Evolutionary conservation across 2,329 filamentous ascomycete species (phyloP), one percentile per base, ranked within the genome.

Genomic region (Lecanoromycetidae sp.): DNA sequence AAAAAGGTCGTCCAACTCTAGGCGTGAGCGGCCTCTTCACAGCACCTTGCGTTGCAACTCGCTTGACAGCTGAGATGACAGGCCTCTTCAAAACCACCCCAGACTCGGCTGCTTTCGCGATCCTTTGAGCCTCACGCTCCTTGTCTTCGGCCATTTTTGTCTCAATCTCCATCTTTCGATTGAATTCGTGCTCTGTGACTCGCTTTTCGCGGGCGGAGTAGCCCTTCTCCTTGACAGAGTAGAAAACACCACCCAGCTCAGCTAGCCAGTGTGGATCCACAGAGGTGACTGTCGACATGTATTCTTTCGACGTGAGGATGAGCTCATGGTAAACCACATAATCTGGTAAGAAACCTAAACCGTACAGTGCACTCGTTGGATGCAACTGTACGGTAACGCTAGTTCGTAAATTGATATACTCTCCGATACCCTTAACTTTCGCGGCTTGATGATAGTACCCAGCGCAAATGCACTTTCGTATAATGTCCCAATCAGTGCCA

Each of bases 361-460:
- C 91, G 61, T 95, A 96, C 0, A 98, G 75, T 1, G 91, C 87
- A 54, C 82, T 88, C 0, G 91, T 98, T 1, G 91, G 91, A 62
- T 98, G 93, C 25, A 98, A 73, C 62, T 94, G 87, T 46, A 98
- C 86, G 1, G 84, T 88, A 3, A 98, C 87, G 58, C 85, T 91
- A 0, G 91, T 98, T 19, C 91, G 82, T 29, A 98, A 73, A 63
- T 98, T 98, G 67, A 94, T 82, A 68, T 96, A 98, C 66, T 98
- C 93, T 57, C 91, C 91, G 13, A 95, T 86, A 2, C 91, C 93
- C 67, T 94, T 94, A 54, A 93, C 87, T 58, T 88, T 87, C 25
- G 91, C 91, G 5, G 91, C 91, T 68, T 98, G 91, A 60, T 96
- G 90, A 67, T 96, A 98, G 70, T 94, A 98, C 10, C 91, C 91